Percentiles rank a stretch among this genome's conserved stretches.
These are phyloP conservation scores for Tricholoma furcatifolium DNA, from an alignment of 768 basidiomycete genomes.

Conservation along the genomic window DNA sequence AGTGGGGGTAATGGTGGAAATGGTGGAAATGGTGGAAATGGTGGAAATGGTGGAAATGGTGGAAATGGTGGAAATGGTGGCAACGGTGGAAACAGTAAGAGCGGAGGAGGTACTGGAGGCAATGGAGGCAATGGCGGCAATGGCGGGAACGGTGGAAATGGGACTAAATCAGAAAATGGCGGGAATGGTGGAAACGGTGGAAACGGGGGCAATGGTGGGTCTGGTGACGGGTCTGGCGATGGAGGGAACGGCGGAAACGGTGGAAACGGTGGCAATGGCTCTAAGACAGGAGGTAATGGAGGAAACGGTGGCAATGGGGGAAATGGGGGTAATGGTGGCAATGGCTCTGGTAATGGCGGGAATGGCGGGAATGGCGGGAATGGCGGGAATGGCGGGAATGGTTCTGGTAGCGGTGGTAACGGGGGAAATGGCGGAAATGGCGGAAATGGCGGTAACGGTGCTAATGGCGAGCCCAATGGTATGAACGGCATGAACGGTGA, in stretches of 20 bases:
- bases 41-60: not conserved
- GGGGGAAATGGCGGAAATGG: not conserved
- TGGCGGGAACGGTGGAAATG: not conserved
- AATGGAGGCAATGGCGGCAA: not conserved
- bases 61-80: not conserved
- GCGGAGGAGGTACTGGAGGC: not conserved
- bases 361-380: not conserved
- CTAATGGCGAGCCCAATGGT: not conserved
- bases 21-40: not conserved
- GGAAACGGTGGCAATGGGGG: slow-evolving; percentile 1
- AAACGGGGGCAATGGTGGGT: not conserved
- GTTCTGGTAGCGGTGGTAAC: not conserved
- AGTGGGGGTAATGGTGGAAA: not conserved
- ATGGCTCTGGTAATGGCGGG: not conserved
- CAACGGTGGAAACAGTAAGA: not conserved
- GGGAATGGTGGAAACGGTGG: not conserved
- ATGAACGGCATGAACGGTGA: not conserved
- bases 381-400: not conserved
- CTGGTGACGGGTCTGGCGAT: no score
- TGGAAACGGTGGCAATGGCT: not conserved
- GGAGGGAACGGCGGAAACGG: no score
- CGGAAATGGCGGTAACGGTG: not conserved
- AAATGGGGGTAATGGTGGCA: not conserved
- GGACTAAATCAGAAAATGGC: not conserved
- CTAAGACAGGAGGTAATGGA: not conserved